Base-by-base conservation (phyloP, 2,329 filamentous ascomycete genomes). In the Orbilia brochopaga region DNA sequence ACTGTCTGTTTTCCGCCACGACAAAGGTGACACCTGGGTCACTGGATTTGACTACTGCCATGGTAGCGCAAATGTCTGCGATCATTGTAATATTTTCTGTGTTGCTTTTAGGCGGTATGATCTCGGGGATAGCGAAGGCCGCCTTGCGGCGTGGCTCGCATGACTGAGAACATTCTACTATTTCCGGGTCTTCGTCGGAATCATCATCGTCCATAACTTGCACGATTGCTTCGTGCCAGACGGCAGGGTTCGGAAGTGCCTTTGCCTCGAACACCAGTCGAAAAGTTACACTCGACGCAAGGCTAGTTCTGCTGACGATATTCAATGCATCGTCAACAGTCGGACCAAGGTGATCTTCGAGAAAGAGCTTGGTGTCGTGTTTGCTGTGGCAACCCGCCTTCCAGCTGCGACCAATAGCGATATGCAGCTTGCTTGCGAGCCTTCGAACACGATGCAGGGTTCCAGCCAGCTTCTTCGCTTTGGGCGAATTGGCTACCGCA, bases 191-290 rank as follows among this genome's bases (percentile, higher is more conserved):
- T 6, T 46, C 37, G 15, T 62, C 52, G 2, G 37, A 30, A 24
- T 59, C 35, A 24, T 62, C 65, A 13, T 30, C 44, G 5, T 51
- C 59, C 6, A 63, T 59, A 6, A 64, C 54, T 15, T 70, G 52
- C 5, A 70, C 32, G 1, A 48, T 70, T n/a, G 66, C 53, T 32
- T 70, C 66, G 17, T 70, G 66, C 66, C 66, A 64, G n/a, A 60
- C 3, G 1, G 53, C 23, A n/a, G 50, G 21, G 1, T n/a, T 32
- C n/a, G 56, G 66, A 40, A 46, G 37, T 4, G 51, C 44, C 17
- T 64, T 48, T 1, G 66, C 59, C 44, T 63, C 66, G 32, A 70
- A 70, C 23, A 70, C 53, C 24, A 70, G 37, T 21, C 59, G 32
- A 19, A 70, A 70, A 7, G 54, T 32, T 21, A 70, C 27, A 11